Base-by-base conservation (phyloP, 176 grass and related monocot species). In the Phoenix roebelenii region DNA sequence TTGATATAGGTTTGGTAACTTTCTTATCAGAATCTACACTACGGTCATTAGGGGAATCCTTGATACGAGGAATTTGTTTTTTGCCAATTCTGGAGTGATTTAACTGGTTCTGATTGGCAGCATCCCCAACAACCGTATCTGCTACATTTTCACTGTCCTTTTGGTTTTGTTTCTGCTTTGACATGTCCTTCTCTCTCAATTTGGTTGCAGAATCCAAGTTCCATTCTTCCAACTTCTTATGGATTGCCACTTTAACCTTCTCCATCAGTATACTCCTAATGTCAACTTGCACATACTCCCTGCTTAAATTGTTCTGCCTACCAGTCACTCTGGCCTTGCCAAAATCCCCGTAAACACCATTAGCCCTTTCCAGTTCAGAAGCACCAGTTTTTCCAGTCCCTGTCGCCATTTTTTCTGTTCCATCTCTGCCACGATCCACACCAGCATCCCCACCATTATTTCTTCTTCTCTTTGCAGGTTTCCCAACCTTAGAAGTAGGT, bases 211-310 rank as follows among this genome's bases (percentile, higher is more conserved):
- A 18, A 22, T 50, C 64, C 65, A 78, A 54, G 35, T 66, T 80
- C 59, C 55, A 74, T 22, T 65, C 64, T 72, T 77, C 65, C 49
- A 87, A 59, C 52, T 82, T 87, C 49, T 68, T 76, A 14, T 18
- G 23, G 26, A 87, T 24, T 50, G 74, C 39, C 16, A 68, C 52
- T 59, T 62, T 87, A 32, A 78, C 39, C 66, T 87, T 82, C 44
- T 79, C 84, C 55, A 78, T 65, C 24, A 87, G 61, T 52, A 75
- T 55, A 15, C 49, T 39, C 16, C 74, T 67, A 19, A 77, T 75
- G 39, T 87, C 83, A 57, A 82, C 48, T 71, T 77, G 83, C 54
- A 67, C 58, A 60, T 79, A 73, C 56, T 90, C 87, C 71, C 69
- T 82, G 66, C 82, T 55, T 51, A 71, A 67, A 64, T 79, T 75